Evolutionary conservation across 2,329 filamentous ascomycete species (phyloP).

Genomic region (Botrytis galanthina): DNA sequence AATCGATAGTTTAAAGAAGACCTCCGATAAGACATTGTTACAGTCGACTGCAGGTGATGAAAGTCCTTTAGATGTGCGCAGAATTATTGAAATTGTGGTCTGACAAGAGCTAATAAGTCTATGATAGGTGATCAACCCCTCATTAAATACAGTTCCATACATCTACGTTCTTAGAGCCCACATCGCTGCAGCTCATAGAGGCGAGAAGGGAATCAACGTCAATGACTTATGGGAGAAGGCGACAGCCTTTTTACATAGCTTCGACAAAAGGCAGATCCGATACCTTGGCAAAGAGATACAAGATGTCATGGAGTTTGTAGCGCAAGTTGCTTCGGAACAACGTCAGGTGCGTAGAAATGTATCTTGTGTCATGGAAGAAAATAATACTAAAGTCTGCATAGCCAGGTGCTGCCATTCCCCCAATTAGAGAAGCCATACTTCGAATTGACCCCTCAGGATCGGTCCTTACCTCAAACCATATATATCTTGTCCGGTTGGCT

Average conservation of each 20-base stretch:
- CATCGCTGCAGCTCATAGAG: conserved; percentile 42
- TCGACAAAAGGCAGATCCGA: conserved; percentile 54
- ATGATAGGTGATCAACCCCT: conserved; percentile 46
- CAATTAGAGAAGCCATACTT: conserved; percentile 50
- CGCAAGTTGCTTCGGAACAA: conserved; percentile 25
- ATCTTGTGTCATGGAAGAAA: background rate
- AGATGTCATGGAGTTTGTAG: conserved; percentile 44
- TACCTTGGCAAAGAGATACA: conserved; percentile 51
- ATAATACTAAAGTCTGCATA: conserved; percentile 26
- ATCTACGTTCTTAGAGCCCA: conserved; percentile 52
- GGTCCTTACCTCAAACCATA: conserved; percentile 64
- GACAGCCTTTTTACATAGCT: conserved; percentile 41
- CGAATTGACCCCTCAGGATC: conserved; percentile 64
- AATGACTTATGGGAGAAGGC: conserved; percentile 49
- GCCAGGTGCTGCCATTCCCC: conserved; percentile 32
- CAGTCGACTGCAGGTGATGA: conserved; percentile 38
- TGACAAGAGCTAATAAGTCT: conserved; percentile 21
- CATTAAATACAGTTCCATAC: conserved; percentile 58
- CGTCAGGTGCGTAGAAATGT: conserved; percentile 29
- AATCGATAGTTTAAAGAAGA: conserved; percentile 41
- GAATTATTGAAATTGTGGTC: background rate
- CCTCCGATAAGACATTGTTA: conserved; percentile 38
- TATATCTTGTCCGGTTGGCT: conserved; percentile 57
- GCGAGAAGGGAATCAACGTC: conserved; percentile 27
- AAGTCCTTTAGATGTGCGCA: conserved; percentile 41